Evolutionary conservation across 2,329 filamentous ascomycete genomes (phyloP).

Genomic region (Periconia sp.): DNA sequence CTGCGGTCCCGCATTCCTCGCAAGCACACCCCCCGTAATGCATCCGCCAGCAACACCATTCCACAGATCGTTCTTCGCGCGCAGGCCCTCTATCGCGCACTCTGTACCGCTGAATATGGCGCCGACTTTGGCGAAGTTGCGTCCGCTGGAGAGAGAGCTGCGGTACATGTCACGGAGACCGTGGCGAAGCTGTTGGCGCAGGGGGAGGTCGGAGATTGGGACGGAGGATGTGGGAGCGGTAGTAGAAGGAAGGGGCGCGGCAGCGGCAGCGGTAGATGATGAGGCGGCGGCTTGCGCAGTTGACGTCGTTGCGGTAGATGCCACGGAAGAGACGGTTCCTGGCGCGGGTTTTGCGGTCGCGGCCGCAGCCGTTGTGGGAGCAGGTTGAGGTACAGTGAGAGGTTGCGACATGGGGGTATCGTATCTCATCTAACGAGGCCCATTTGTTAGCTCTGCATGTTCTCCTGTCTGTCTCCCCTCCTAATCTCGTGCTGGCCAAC

Average conservation of each 20-base stretch:
- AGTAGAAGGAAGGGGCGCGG: slow-evolving; percentile 39
- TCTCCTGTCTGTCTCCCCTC: neutral
- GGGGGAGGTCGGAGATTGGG: slow-evolving; percentile 70
- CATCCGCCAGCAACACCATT: slow-evolving; percentile 91
- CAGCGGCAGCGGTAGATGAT: slow-evolving; percentile 71
- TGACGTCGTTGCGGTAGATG: slow-evolving; percentile 68
- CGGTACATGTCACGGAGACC: slow-evolving; percentile 96
- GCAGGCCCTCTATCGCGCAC: slow-evolving; percentile 89
- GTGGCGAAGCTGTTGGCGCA: slow-evolving; percentile 79
- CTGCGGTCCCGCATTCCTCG: slow-evolving; percentile 85
- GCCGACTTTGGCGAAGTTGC: slow-evolving; percentile 93
- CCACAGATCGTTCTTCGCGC: slow-evolving; percentile 90
- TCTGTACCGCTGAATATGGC: slow-evolving; percentile 91
- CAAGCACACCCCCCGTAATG: slow-evolving; percentile 87
- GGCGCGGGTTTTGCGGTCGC: slow-evolving; percentile 11
- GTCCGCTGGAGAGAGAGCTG: slow-evolving; percentile 80
- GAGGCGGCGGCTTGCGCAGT: too few species aligned
- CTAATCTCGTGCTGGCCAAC: slow-evolving; percentile 44
- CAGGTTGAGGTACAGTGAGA: slow-evolving; percentile 27
- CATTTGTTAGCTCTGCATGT: neutral
- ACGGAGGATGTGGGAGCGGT: slow-evolving; percentile 58
- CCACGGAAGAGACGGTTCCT: slow-evolving; percentile 36
- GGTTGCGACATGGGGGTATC: slow-evolving; percentile 78
- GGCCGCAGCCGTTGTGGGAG: slow-evolving; percentile 52
- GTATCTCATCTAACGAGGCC: slow-evolving; percentile 81